Evolutionary conservation across 2,329 filamentous ascomycete genomes (phyloP).

Genomic region (Clarireedia hainanense): DNA sequence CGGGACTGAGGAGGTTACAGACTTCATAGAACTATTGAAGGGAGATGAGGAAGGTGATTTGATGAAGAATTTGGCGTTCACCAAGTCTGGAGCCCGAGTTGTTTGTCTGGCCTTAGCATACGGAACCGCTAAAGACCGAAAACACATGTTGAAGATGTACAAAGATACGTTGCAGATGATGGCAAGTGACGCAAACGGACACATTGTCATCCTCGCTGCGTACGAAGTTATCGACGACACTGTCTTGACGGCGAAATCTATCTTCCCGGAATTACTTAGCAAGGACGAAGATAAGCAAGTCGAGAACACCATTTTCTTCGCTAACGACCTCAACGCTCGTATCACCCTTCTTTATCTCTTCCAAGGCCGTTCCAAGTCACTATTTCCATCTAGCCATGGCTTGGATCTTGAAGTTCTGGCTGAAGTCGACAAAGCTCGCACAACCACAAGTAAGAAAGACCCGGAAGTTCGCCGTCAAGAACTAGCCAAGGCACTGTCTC

Average conservation of each 20-base stretch:
- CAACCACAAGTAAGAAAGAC: constrained; percentile 89
- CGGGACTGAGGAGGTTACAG: constrained; percentile 72
- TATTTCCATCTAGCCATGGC: constrained; percentile 55
- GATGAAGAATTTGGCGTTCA: constrained; percentile 94
- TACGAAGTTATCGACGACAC: constrained; percentile 95
- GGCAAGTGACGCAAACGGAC: constrained; percentile 71
- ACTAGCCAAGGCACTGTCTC: constrained; percentile 65
- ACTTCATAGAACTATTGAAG: constrained; percentile 86
- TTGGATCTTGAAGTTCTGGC: constrained; percentile 63
- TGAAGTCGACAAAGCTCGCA: constrained; percentile 72
- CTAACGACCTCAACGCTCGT: constrained; percentile 57
- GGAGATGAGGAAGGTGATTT: constrained; percentile 86
- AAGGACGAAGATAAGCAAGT: constrained; percentile 56
- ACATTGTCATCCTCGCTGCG: constrained; percentile 74
- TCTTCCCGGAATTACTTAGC: constrained; percentile 79
- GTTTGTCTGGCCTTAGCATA: constrained; percentile 77
- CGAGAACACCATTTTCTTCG: constrained; percentile 56
- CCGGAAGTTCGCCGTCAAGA: constrained; percentile 67
- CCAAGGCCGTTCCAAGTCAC: constrained; percentile 52
- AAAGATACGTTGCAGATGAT: constrained; percentile 84
- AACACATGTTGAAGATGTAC: constrained; percentile 79
- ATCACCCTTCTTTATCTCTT: constrained; percentile 75
- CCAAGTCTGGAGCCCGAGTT: constrained; percentile 75
- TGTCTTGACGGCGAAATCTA: constrained; percentile 73
- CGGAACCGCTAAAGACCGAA: constrained; percentile 85